Evolutionary conservation across 2,329 filamentous ascomycete species (phyloP).

Genomic region (Fusarium armeniacum): DNA sequence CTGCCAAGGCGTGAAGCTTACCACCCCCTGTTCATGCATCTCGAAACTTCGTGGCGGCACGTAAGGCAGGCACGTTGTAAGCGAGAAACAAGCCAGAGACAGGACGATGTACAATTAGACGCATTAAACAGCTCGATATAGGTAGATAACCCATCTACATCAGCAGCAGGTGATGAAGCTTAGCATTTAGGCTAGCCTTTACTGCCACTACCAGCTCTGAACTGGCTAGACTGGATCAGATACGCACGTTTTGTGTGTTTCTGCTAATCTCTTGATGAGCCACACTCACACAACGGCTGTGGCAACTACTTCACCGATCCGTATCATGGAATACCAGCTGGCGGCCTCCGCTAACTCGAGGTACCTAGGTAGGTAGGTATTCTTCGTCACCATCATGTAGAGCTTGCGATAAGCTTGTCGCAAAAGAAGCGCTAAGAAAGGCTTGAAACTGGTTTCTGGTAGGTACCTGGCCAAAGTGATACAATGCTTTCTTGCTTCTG

Average conservation of each 20-base stretch:
- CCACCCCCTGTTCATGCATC: constrained; percentile 25
- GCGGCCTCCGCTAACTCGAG: constrained; percentile 24
- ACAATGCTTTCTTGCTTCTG: neutral
- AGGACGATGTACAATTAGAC: neutral
- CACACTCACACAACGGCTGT: constrained; percentile 35
- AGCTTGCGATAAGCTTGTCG: constrained; percentile 24
- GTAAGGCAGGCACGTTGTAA: constrained; percentile 36
- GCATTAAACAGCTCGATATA: neutral
- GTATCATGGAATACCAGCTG: constrained; percentile 13
- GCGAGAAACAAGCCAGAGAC: constrained; percentile 28
- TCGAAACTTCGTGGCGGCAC: constrained; percentile 23
- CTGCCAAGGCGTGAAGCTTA: constrained; percentile 33
- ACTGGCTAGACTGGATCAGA: constrained; percentile 15
- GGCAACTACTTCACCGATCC: constrained; percentile 17
- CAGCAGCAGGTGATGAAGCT: neutral
- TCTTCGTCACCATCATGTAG: constrained; percentile 28
- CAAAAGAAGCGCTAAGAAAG: constrained; percentile 34
- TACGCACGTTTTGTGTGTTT: constrained; percentile 9
- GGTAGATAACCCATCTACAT: neutral
- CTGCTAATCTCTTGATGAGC: constrained; percentile 20
- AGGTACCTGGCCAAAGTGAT: constrained; percentile 8
- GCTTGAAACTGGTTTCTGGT: constrained; percentile 30
- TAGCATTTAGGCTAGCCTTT: constrained; percentile 2
- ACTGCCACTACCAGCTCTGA: constrained; percentile 30
- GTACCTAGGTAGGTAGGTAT: neutral